phyloP scores from a whole-genome alignment of 106 monocot genomes.

The Apostasia ramifera region DNA sequence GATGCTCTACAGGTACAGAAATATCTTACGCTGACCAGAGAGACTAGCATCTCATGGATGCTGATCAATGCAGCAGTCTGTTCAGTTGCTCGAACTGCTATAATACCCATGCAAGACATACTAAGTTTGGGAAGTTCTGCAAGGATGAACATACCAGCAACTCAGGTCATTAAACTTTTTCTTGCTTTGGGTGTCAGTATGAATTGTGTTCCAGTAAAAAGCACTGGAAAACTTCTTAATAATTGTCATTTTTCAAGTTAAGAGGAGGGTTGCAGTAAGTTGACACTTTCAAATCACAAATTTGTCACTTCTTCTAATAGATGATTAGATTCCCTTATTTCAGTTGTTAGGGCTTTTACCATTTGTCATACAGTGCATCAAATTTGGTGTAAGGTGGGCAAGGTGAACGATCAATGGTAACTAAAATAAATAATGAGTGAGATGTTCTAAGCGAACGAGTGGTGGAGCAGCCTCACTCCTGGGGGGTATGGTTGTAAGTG shows the following conservation, averaged over 20 bases:
- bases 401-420: no score
- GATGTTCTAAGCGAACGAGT: no score
- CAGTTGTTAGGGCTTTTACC: no score
- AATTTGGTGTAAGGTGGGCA: no score
- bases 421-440: no score
- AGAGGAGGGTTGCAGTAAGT: no score
- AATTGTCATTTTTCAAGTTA: not conserved
- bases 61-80: conserved; percentile 59
- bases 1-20: conserved; percentile 37
- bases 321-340: no score
- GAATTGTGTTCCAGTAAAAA: not conserved
- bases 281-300: no score
- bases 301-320: no score
- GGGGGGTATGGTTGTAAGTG: not conserved
- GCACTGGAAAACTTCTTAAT: not conserved
- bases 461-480: not conserved
- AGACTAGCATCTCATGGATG: conserved; percentile 56
- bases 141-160: conserved; percentile 95
- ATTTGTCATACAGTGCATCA: no score
- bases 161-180: conserved; percentile 46
- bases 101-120: conserved; percentile 84
- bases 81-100: conserved; percentile 72
- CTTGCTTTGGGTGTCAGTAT: not conserved
- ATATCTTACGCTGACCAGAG: conserved; percentile 35
- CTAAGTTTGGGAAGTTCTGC: conserved; percentile 66